phyloP scores from a whole-genome alignment of 352 stramenopile species.

The Phytophthora pisi region DNA sequence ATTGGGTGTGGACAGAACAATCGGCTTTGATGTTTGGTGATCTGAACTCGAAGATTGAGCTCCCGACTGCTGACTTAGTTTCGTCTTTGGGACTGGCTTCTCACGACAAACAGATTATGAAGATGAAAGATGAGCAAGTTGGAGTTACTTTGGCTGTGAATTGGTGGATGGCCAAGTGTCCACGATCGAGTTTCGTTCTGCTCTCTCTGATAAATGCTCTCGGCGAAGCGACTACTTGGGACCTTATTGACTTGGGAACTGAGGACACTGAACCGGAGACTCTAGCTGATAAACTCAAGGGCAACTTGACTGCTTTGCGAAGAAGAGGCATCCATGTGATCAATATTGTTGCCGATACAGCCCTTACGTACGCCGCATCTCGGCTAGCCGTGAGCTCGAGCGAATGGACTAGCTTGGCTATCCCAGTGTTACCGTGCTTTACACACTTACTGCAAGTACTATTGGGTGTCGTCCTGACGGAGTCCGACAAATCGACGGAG shows the following conservation, averaged over 20 bases:
- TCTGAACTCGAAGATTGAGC: constrained; percentile 33
- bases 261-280: constrained; percentile 45
- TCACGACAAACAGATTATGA: constrained; percentile 60
- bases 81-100: constrained; percentile 22
- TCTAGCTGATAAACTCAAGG: constrained; percentile 62
- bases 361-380: constrained; percentile 45
- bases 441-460: constrained; percentile 56
- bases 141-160: constrained; percentile 74
- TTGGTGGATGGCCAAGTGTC: constrained; percentile 58
- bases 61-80: constrained; percentile 31
- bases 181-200: constrained; percentile 57
- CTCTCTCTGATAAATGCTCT: constrained; percentile 76
- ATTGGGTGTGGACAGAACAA: constrained; percentile 68
- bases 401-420: constrained; percentile 44
- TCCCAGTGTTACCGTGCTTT: constrained; percentile 71
- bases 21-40: constrained; percentile 40
- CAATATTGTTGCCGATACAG: constrained; percentile 69
- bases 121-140: constrained; percentile 63
- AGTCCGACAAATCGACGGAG: constrained; percentile 47
- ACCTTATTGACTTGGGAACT: constrained; percentile 62
- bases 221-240: constrained; percentile 61
- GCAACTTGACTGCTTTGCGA: constrained; percentile 43
- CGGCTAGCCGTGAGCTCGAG: constrained; percentile 48
- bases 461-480: constrained; percentile 66
- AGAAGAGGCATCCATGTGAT: constrained; percentile 65